Evolutionary conservation across 257 asterid genomes (phyloP), one percentile per base, ranked within the genome.

Genomic region (Echites panduratus): DNA sequence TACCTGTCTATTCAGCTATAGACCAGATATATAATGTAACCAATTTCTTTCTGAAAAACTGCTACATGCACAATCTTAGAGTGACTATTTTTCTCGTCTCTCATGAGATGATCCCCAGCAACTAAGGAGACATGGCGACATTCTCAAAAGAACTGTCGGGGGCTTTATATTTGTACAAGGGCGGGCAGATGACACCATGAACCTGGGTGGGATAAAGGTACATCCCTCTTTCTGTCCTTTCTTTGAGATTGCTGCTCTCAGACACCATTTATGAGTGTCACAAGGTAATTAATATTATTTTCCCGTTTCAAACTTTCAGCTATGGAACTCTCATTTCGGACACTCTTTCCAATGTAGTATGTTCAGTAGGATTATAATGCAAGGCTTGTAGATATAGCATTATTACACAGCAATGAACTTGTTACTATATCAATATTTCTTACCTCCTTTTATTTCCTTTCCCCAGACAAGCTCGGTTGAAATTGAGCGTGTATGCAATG

Each of bases 151-250:
- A 80, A 85, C 84, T 32, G 87, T 85, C 9, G 95, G 94, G 58
- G 96, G 98, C 58, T 93, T 79, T 76, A 47, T 84, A 24, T 32
- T 72, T 65, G 97, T 91, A 58, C 96, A 88, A 70, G 98, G 98
- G 66, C 80, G 98, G 84, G 92, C 96, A 20, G 98, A 93, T 82
- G 98, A 93, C 84, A 93, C 98, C 59, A 91, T 93, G 98, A 93
- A 93, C 82, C 90, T 93, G 35, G 97, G 98, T 62, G 98, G 98
- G 76, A 91, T 91, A 70, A 91, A 91, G 93, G 98, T 90, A 83
- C 19, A 44, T 77, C 53, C 20, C 19, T 65, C 75, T 68, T 7
- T 49, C 59, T 47, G n/a, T 48, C 22, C 9, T 24, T 58, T n/a
- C 8, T 48, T 47, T 47, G 6, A 6, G 27, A 61, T 11, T 9